These are phyloP conservation scores for Exophiala alcalophila DNA, from an alignment of 2,329 filamentous ascomycete species.

Conservation along the genomic window DNA sequence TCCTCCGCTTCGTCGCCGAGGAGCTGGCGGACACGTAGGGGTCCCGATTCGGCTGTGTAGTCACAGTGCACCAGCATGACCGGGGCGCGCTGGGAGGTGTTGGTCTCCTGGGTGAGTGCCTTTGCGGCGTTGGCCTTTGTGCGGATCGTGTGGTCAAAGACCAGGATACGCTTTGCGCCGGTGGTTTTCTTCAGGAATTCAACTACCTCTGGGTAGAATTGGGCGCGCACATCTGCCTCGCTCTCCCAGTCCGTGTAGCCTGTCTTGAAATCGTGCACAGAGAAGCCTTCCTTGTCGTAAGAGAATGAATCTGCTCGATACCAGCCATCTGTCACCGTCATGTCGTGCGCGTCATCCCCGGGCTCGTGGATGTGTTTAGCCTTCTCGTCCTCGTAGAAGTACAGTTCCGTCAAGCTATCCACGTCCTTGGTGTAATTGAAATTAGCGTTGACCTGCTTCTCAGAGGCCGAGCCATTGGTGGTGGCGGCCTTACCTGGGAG, in stretches of 20 bases:
- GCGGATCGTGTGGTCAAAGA: conserved; percentile 53
- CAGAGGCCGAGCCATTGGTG: conserved; percentile 18
- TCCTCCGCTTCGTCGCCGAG: conserved; percentile 43
- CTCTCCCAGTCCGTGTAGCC: conserved; percentile 40
- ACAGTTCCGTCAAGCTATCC: conserved; percentile 37
- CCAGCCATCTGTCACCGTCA: conserved; percentile 44
- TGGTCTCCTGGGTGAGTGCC: conserved; percentile 31
- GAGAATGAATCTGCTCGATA: conserved; percentile 44
- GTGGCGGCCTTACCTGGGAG: conserved; percentile 32
- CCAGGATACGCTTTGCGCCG: conserved; percentile 45
- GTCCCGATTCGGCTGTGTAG: conserved; percentile 47
- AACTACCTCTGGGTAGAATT: conserved; percentile 50
- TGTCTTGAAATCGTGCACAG: conserved; percentile 42
- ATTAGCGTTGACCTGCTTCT: conserved; percentile 40
- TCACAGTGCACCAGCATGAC: conserved; percentile 40
- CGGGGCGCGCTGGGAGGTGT: conserved; percentile 29
- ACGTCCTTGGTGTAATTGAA: conserved; percentile 50
- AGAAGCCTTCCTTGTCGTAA: conserved; percentile 48
- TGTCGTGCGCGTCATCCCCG: conserved; percentile 39
- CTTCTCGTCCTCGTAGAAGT: conserved; percentile 42
- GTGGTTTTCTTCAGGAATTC: conserved; percentile 46
- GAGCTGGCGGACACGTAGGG: conserved; percentile 45
- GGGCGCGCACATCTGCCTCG: conserved; percentile 36
- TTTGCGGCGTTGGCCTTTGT: conserved; percentile 32
- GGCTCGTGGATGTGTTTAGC: conserved; percentile 42